Base-by-base conservation (phyloP, 2,329 filamentous ascomycete species). In the Pseudocercospora pini-densiflorae region DNA sequence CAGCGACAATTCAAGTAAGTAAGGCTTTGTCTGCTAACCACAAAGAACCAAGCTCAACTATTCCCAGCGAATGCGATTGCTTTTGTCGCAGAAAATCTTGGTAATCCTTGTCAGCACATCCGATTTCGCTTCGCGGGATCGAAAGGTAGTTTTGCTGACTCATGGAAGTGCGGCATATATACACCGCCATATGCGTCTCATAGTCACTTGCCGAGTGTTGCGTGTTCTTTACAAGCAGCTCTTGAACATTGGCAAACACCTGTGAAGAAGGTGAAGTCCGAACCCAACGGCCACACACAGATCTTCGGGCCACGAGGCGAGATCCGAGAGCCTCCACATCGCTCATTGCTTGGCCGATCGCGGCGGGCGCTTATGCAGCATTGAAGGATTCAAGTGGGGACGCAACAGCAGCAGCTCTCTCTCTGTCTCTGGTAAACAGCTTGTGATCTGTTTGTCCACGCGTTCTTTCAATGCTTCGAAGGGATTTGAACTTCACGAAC, bases 281-380 rank as follows among this genome's bases (percentile, higher is more conserved):
- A 51, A 16, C 16, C 36, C 36, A 14, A n/a, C 36, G 36, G 14
- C 36, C 36, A n/a, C 47, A 7, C n/a, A 51, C 47, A 51, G n/a
- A 24, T 14, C 47, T 51, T 51, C 47, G 47, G 45, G n/a, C 43
- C 9, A 47, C 16, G 14, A 47, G 43, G 43, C 43, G 43, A n/a
- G 43, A 47, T n/a, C 43, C 43, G 43, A 47, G 5, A 10, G 9
- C 47, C 24, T 54, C 51, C 51, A 54, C 51, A 27, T 53, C 49
- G 49, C 23, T 53, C 49, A 53, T 9, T n/a, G 8, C 51, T 54
- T 54, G 54, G 54, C 54, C 54, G 54, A 40, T 58, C 9, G 24
- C 54, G 54, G 54, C 53, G 53, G 24, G 53, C 29, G 54, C 54
- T 58, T 58, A 58, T 58, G 54, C 54, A 36, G 54, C 27, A 57